Evolutionary conservation across 495 filamentous ascomycete genomes (phyloP).

Genomic region (Aspergillus affinis): DNA sequence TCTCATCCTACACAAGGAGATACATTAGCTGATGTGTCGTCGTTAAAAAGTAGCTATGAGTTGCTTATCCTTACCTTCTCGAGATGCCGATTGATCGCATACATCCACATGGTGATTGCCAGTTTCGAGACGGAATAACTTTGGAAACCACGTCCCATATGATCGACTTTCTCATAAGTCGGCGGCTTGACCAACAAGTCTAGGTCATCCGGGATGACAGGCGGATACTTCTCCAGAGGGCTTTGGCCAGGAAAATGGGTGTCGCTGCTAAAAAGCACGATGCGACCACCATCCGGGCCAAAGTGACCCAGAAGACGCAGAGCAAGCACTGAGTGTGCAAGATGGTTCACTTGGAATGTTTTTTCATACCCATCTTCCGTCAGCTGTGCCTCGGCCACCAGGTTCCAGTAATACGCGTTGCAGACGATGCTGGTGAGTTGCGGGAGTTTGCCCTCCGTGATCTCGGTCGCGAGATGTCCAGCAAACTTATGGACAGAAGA

Average conservation of each 20-base stretch:
- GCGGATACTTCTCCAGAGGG: conserved; percentile 13
- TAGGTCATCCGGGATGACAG: conserved; percentile 13
- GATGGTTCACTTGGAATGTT: conserved; percentile 46
- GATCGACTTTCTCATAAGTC: conserved; percentile 10
- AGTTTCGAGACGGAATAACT: conserved; percentile 46
- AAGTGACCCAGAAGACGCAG: conserved; percentile 45
- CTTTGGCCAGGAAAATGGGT: conserved; percentile 36
- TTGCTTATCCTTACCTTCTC: conserved; percentile 17
- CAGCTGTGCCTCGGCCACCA: conserved; percentile 12
- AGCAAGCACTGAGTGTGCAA: conserved; percentile 44
- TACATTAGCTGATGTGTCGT: neutral
- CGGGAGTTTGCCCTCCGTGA: conserved; percentile 37
- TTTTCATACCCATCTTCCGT: conserved; percentile 43
- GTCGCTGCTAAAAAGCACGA: conserved; percentile 45
- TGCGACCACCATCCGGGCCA: conserved; percentile 37
- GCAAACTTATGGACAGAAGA: conserved; percentile 37
- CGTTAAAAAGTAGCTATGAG: neutral
- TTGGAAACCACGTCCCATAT: conserved; percentile 15
- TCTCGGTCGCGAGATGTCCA: conserved; percentile 20
- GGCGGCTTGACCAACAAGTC: conserved; percentile 18
- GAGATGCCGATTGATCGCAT: conserved; percentile 42
- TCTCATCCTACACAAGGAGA: conserved; percentile 23
- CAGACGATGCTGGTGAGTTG: conserved; percentile 45
- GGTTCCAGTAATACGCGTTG: conserved; percentile 39
- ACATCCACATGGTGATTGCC: conserved; percentile 44